Evolutionary conservation across 495 filamentous ascomycete genomes (phyloP).

Genomic region (Annulohypoxylon nitens): DNA sequence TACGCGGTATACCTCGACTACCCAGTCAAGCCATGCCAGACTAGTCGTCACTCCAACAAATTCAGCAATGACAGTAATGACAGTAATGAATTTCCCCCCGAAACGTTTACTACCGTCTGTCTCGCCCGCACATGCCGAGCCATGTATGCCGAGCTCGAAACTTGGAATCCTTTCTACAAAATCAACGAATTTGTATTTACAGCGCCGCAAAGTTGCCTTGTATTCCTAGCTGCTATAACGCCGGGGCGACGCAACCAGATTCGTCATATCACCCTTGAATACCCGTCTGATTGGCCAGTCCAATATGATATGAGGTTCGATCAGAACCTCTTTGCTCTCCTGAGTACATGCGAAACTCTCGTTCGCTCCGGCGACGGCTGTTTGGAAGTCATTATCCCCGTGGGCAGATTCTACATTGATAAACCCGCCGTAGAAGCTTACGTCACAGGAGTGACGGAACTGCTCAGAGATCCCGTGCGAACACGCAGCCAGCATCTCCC

Average conservation of each 20-base stretch:
- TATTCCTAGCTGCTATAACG: constrained; percentile 9
- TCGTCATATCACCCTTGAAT: neutral
- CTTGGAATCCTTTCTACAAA: constrained; percentile 15
- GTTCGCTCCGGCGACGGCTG: no score
- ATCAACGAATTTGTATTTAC: constrained; percentile 14
- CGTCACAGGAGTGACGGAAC: no score
- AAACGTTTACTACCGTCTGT: neutral
- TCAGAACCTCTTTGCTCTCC: neutral
- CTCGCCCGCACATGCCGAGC: constrained; percentile 27
- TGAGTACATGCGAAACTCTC: neutral
- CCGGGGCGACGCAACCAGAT: constrained; percentile 9
- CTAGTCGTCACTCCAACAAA: constrained; percentile 12
- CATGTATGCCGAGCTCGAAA: constrained; percentile 25
- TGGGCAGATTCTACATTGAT: no score
- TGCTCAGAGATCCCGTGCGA: no score
- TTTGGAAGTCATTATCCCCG: no score
- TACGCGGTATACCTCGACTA: neutral
- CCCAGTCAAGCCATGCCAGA: constrained; percentile 1
- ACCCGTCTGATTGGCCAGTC: no score
- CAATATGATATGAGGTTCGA: neutral
- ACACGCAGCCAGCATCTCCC: no score
- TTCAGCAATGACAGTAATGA: neutral
- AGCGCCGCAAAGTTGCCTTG: neutral
- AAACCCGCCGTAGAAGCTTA: no score
- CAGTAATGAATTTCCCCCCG: no score